Evolutionary conservation across 768 basidiomycete genomes (phyloP), one percentile per base, ranked within the genome.

Genomic region (Tylopilus plumbeoviolaceoides): DNA sequence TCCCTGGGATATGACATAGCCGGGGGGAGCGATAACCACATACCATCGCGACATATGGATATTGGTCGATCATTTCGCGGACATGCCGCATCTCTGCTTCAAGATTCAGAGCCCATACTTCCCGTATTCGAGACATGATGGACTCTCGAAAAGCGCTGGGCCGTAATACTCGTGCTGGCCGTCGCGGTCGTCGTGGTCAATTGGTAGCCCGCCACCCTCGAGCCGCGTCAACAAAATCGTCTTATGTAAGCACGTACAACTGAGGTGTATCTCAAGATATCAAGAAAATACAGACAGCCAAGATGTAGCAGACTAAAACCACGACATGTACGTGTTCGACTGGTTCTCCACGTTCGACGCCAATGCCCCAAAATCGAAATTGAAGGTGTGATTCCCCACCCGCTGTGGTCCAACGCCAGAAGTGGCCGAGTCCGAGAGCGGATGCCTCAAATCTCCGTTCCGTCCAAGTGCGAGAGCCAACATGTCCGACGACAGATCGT

Each of bases 21-120:
- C 36, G 18, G 51, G 25, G 30, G 21, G 7, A 18, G 6, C 25
- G 15, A 18, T 12, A 50, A 49, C n/a, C 49, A 56, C 58, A 78
- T 63, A 87, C 95, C 93, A 99, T 95, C 62, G 95, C 91, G 66
- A 99, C 83, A 73, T 86, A 97, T 10, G 95, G 89, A 74, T 92
- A 97, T 59, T 80, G 78, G 63, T 97, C 95, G 59, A 98, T 89
- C 54, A 89, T 73, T 45, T 87, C 83, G 48, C 97, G 83, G 50
- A 98, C 86, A 60, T 82, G 84, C 11, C 82, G 83, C 84, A 99
- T 94, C 75, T 98, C 97, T 36, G 78, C 75, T 57, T 98, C 94
- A 57, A 99, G 84, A 72, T 95, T 97, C 35, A 84, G 86, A 2
- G 83, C 82, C 95, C 95, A 99, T 63, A 99, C 95, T 64, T 99